Conservation (phyloP, 345 rosid species). For the Brassica carinata region DNA sequence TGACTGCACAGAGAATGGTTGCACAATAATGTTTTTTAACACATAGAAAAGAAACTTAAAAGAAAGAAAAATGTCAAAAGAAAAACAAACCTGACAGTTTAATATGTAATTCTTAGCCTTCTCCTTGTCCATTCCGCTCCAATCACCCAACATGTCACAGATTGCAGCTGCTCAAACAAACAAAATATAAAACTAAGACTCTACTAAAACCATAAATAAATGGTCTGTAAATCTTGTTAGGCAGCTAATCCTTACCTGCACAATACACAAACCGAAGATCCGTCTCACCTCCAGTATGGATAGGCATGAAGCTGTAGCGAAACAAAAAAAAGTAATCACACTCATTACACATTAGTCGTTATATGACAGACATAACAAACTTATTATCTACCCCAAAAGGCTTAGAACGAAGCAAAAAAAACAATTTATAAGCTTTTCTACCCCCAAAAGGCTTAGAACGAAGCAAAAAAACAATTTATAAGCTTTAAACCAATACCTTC, state of each 20-base stretch:
- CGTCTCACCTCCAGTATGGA: constrained; percentile 80
- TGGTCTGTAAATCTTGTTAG: neutral
- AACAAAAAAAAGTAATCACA: constrained; percentile 13
- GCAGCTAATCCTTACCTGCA: constrained; percentile 68
- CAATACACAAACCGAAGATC: constrained; percentile 90
- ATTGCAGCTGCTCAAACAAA: constrained; percentile 73
- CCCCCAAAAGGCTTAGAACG: neutral
- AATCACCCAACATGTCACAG: constrained; percentile 72
- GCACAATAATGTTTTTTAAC: constrained; percentile 18
- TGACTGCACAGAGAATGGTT: constrained; percentile 57
- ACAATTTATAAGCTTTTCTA: too few species aligned
- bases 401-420: neutral
- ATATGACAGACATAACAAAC: neutral
- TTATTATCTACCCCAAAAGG: neutral
- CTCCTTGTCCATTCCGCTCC: constrained; percentile 90
- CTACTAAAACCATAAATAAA: constrained; percentile 20
- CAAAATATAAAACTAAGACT: constrained; percentile 30
- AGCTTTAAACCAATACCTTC: constrained; percentile 55
- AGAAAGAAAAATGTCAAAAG: constrained; percentile 1
- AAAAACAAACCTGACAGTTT: constrained; percentile 69
- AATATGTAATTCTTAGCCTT: constrained; percentile 74
- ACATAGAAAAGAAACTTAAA: constrained; percentile 33
- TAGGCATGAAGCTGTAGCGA: constrained; percentile 75
- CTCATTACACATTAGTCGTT: neutral
- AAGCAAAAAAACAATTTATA: neutral